Conservation (phyloP, 2,329 filamentous ascomycete species). For the Coniochaeta pulveracea region DNA sequence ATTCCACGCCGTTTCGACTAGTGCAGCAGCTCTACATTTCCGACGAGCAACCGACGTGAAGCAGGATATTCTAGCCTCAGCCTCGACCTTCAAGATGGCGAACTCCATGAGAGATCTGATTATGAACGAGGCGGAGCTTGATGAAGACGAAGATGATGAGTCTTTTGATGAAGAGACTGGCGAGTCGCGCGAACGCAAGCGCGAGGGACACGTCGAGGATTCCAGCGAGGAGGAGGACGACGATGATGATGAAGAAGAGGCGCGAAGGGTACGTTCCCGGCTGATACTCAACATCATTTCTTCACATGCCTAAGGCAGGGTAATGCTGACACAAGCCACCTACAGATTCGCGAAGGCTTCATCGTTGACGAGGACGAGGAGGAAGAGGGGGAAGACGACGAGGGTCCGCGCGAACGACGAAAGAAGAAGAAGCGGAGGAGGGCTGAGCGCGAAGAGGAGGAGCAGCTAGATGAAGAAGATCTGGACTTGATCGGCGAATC, state of each 20-base stretch:
- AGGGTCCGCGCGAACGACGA: conserved; percentile 39
- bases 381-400: conserved; percentile 53
- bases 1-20: too few relatives aligned
- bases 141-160: conserved; percentile 76
- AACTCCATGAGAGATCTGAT: conserved; percentile 64
- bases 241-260: conserved; percentile 82
- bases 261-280: conserved; percentile 48
- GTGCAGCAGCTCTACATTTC: too few relatives aligned
- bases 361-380: conserved; percentile 89
- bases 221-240: conserved; percentile 90
- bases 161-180: conserved; percentile 69
- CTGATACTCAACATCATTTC: too few relatives aligned
- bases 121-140: conserved; percentile 75
- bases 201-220: conserved; percentile 52
- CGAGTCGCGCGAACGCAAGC: conserved; percentile 30
- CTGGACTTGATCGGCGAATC: conserved; percentile 86
- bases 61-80: too few relatives aligned
- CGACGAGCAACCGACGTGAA: too few relatives aligned
- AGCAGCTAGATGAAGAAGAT: conserved; percentile 91
- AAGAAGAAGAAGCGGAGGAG: conserved; percentile 69
- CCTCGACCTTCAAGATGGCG: conserved; percentile 40
- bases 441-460: conserved; percentile 69
- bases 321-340: too few relatives aligned
- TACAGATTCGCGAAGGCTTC: conserved; percentile 81
- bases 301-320: too few relatives aligned